These are phyloP conservation scores for Gomphus bonarii DNA, from an alignment of 1,284 basidiomycete species.

Conservation along the genomic window DNA sequence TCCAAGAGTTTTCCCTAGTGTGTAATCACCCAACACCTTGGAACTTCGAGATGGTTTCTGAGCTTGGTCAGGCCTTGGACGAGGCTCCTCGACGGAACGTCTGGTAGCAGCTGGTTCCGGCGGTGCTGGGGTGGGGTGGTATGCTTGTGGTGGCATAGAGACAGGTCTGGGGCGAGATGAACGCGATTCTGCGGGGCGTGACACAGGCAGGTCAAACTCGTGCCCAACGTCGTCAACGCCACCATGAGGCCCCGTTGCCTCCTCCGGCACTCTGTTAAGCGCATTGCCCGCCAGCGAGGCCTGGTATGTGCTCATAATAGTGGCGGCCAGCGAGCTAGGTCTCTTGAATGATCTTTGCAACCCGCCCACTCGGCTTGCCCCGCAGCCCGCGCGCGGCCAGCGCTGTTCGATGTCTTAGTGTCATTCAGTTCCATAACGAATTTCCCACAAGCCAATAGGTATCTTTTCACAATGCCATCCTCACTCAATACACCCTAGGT, in stretches of 20 bases:
- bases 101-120: slow-evolving; percentile 22
- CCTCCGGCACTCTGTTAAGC: slow-evolving; percentile 33
- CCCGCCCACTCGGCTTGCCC: not conserved
- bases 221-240: slow-evolving; percentile 43
- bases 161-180: slow-evolving; percentile 39
- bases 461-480: too few species aligned
- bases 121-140: slow-evolving; percentile 23
- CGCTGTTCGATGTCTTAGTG: too few species aligned
- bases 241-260: slow-evolving; percentile 45
- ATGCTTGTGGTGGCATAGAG: slow-evolving; percentile 58
- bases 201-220: slow-evolving; percentile 43
- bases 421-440: too few species aligned
- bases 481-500: too few species aligned
- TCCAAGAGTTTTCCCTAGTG: slow-evolving; percentile 92
- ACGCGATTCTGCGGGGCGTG: slow-evolving; percentile 20
- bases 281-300: slow-evolving; percentile 24
- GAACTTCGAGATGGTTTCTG: slow-evolving; percentile 16
- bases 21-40: slow-evolving; percentile 85
- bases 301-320: slow-evolving; percentile 28
- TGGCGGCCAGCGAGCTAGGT: slow-evolving; percentile 13
- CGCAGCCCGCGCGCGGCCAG: not conserved
- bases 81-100: slow-evolving; percentile 22
- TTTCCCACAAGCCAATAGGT: too few species aligned
- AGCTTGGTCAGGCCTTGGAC: slow-evolving; percentile 7
- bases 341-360: not conserved